Percentiles rank a stretch among this genome's conserved stretches.
phyloP scores from a whole-genome alignment of 2,329 filamentous ascomycete genomes.

The Verticillium dahliae region DNA sequence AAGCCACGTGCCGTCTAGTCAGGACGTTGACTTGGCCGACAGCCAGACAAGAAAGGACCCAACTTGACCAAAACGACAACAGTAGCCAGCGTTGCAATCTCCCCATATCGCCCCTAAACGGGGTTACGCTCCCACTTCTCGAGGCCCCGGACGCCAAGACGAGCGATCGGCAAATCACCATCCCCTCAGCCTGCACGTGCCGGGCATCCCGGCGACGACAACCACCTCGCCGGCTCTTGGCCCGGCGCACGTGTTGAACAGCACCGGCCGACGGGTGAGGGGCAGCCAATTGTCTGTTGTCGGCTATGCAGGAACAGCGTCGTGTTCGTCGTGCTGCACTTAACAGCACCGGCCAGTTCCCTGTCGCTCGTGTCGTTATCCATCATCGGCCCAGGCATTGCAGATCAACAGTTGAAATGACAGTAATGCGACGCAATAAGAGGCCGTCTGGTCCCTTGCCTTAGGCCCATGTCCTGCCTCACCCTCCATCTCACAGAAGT shows the following conservation, averaged over 20 bases:
- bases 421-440: neutral
- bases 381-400: neutral
- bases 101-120: neutral
- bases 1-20: neutral
- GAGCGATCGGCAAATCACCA: neutral
- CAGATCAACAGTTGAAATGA: neutral
- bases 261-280: neutral
- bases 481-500: neutral
- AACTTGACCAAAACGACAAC: neutral
- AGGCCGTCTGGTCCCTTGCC: neutral
- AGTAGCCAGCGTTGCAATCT: neutral
- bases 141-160: neutral
- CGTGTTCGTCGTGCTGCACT: neutral
- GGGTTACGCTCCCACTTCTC: neutral
- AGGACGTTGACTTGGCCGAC: neutral
- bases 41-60: neutral
- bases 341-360: neutral
- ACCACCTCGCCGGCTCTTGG: neutral
- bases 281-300: neutral
- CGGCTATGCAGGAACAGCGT: neutral
- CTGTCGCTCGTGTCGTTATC: neutral
- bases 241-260: neutral
- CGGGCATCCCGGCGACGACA: neutral
- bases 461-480: neutral
- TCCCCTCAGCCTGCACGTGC: neutral